A percentile compares a stretch with the other conserved stretches of the same genome.
These are phyloP conservation scores for Umbelopsis sp. DNA, from an alignment of 371 early-diverging fungal genomes.

Conservation along the genomic window DNA sequence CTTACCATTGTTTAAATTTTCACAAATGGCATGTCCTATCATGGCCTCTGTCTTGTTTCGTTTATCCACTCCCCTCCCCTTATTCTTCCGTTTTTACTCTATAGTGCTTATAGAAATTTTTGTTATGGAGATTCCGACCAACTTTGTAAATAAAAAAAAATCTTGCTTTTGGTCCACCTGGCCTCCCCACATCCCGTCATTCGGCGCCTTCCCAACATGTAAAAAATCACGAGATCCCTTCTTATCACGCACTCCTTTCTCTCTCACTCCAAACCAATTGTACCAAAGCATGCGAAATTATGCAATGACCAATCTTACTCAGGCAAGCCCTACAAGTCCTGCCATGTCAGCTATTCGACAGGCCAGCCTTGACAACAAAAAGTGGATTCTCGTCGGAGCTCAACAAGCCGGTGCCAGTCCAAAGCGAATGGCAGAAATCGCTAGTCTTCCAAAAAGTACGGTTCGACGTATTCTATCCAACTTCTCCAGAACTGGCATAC, in stretches of 20 bases:
- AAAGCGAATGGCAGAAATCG: not conserved
- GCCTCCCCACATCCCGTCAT: not conserved
- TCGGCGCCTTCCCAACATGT: not conserved
- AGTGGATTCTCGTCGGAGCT: slow-evolving; percentile 6
- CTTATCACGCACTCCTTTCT: not conserved
- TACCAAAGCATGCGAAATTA: not conserved
- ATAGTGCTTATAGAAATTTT: not conserved
- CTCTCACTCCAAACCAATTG: not conserved
- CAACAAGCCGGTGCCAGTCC: slow-evolving; percentile 3
- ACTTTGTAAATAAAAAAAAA: not conserved
- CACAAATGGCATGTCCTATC: too few species aligned
- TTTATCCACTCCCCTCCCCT: not conserved
- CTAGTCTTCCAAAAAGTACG: not conserved
- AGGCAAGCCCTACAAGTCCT: not conserved
- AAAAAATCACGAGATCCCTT: not conserved
- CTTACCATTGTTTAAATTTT: too few species aligned
- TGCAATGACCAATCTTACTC: not conserved
- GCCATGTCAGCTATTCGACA: not conserved
- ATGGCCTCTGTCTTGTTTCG: too few species aligned
- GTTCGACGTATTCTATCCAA: slow-evolving; percentile 15
- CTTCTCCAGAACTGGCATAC: slow-evolving; percentile 2
- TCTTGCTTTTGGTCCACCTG: not conserved
- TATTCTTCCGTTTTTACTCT: not conserved
- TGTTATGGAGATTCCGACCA: not conserved
- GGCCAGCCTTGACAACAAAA: not conserved